Evolutionary conservation across 2,329 filamentous ascomycete species (phyloP), one percentile per base, ranked within the genome.

Genomic region (Fusarium incarnatum): DNA sequence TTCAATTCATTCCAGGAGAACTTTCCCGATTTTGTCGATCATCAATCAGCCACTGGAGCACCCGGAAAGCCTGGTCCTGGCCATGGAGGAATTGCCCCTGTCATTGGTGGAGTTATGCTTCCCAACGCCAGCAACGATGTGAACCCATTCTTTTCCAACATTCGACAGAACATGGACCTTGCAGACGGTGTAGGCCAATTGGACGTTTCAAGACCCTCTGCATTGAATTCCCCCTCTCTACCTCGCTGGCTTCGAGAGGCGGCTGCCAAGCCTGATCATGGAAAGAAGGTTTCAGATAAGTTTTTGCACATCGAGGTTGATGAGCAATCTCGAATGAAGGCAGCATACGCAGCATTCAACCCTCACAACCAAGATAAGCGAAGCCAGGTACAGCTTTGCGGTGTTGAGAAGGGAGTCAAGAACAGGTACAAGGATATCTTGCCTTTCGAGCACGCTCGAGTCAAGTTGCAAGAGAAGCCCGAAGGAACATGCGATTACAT

Each of bases 371-470:
- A 72, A 11, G 71, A 72, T 12, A 71, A 63, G 37, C 67, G 60
- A 18, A 70, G 62, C 72, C 71, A 81, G 23, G 88, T 97, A 10
- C 91, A 93, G 73, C 89, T 99, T 54, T 96, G 93, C 0, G 96
- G 96, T 10, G 92, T 99, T 30, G 96, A 99, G 76, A 96, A 98
- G 79, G 96, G 96, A 10, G 89, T 86, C 20, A 98, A 98, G 83
- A 99, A 99, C 75, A 89, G 96, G 11, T 99, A 99, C 83, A 98
- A 98, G 82, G 97, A 98, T 73, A 98, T 98, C 59, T 91, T 97
- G 81, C 96, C 96, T 0, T 99, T 97, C 77, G 95, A 98, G 76
- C 96, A 99, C 79, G 91, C 94, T 5, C 86, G 96, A 63, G 96
- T 99, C 56, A 94, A 89, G 71, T 81, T 99, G 48, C 86, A 92